These are phyloP conservation scores for Castanopsis chinensis DNA, from an alignment of 306 rosid genomes.

Conservation along the genomic window DNA sequence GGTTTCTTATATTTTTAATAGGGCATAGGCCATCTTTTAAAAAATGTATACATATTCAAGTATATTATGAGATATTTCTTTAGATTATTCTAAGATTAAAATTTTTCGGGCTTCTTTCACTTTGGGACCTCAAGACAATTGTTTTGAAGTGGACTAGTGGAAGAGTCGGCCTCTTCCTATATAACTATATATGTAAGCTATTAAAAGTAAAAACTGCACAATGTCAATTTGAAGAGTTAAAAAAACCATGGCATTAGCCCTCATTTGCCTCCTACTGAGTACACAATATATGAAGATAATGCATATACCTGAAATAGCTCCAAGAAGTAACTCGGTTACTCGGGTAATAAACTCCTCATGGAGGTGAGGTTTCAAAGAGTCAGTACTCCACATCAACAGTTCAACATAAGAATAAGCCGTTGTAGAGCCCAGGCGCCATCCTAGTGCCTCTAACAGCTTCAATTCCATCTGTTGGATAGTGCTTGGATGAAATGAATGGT, in stretches of 20 bases:
- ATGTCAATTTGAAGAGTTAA: too few relatives aligned
- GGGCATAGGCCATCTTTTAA: too few relatives aligned
- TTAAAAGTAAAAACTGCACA: background rate
- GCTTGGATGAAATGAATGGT: constrained; percentile 24
- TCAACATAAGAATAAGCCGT: constrained; percentile 39
- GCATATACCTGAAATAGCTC: constrained; percentile 36
- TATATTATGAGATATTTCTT: too few relatives aligned
- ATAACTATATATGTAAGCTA: background rate
- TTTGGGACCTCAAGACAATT: too few relatives aligned
- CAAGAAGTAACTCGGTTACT: constrained; percentile 29
- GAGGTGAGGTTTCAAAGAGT: constrained; percentile 24
- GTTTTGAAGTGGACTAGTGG: too few relatives aligned
- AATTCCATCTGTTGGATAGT: constrained; percentile 45
- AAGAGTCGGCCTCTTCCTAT: background rate
- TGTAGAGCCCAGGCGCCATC: constrained; percentile 44
- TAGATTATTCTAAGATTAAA: too few relatives aligned
- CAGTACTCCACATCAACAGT: constrained; percentile 18
- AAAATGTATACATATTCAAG: too few relatives aligned
- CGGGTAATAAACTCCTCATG: constrained; percentile 13
- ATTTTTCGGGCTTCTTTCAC: too few relatives aligned
- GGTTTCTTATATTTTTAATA: too few relatives aligned
- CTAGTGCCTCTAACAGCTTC: constrained; percentile 38
- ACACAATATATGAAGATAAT: background rate
- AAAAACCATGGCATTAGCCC: too few relatives aligned
- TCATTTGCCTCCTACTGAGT: too few relatives aligned